Conservation (phyloP, 2,329 filamentous ascomycete genomes). For the Pestalotiopsis sp. region DNA sequence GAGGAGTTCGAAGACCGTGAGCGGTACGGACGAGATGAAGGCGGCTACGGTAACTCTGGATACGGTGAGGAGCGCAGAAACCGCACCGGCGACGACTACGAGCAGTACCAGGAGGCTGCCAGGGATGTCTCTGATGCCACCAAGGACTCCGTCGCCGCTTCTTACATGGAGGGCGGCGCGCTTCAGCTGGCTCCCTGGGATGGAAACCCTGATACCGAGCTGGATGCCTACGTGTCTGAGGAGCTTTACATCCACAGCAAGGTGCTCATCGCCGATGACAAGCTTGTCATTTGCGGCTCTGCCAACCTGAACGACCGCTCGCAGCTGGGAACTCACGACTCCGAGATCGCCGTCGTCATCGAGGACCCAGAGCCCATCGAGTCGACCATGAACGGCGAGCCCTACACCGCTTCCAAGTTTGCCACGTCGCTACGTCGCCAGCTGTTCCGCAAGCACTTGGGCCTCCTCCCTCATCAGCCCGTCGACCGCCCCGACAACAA, state of each 20-base stretch:
- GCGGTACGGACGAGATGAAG: conserved; percentile 17
- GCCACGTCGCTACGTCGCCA: conserved; percentile 81
- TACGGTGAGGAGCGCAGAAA: conserved; percentile 37
- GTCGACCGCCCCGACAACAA: conserved; percentile 72
- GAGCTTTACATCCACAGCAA: conserved; percentile 83
- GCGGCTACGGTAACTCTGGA: conserved; percentile 5
- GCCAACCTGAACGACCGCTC: conserved; percentile 92
- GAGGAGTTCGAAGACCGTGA: conserved; percentile 30
- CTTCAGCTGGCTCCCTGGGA: conserved; percentile 63
- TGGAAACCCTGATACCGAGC: conserved; percentile 57
- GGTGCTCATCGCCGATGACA: conserved; percentile 86
- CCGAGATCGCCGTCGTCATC: conserved; percentile 87
- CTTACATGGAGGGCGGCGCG: conserved; percentile 82
- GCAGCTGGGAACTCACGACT: conserved; percentile 83
- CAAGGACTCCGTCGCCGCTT: conserved; percentile 77
- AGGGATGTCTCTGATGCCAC: conserved; percentile 55
- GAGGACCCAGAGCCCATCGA: conserved; percentile 75
- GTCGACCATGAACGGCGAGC: conserved; percentile 72
- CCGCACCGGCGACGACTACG: conserved; percentile 50
- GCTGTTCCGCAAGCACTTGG: conserved; percentile 90
- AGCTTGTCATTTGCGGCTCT: conserved; percentile 80
- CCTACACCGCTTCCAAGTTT: conserved; percentile 74
- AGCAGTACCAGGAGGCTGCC: conserved; percentile 74
- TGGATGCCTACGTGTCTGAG: conserved; percentile 65
- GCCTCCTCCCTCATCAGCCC: conserved; percentile 75